A percentile compares a stretch with the other conserved stretches of the same genome.
phyloP scores from a whole-genome alignment of 352 stramenopile species.

The Globisporangium solare region DNA sequence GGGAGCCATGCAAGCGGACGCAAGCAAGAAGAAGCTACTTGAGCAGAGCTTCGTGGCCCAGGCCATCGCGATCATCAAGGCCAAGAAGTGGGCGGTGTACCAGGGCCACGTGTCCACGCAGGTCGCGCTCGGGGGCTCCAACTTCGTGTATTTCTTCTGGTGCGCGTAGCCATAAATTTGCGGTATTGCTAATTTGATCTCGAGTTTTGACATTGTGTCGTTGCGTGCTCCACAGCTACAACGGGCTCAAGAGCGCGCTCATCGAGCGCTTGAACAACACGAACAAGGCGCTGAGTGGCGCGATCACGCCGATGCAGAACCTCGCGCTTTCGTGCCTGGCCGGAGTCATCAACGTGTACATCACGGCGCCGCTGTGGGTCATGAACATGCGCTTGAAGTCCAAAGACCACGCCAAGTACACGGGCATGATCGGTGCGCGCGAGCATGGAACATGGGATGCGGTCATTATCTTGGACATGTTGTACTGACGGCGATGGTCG shows the following conservation, averaged over 20 bases:
- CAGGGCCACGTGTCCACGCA: constrained; percentile 77
- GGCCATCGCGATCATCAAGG: constrained; percentile 43
- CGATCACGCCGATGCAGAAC: constrained; percentile 53
- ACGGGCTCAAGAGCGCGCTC: constrained; percentile 58
- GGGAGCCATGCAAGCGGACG: neutral
- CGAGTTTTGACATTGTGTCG: neutral
- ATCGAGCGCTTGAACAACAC: constrained; percentile 52
- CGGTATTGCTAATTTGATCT: constrained; percentile 15
- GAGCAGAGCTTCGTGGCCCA: constrained; percentile 36
- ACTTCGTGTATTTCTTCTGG: constrained; percentile 90
- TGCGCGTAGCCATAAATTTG: constrained; percentile 18
- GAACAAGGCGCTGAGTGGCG: constrained; percentile 24
- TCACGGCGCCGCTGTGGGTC: constrained; percentile 90
- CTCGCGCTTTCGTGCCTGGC: constrained; percentile 61
- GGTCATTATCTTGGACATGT: no score
- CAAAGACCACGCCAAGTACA: constrained; percentile 66
- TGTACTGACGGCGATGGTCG: no score
- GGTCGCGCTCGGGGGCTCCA: constrained; percentile 65
- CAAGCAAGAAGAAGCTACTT: neutral
- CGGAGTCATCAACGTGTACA: constrained; percentile 86
- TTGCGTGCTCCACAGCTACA: constrained; percentile 31
- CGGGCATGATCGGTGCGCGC: constrained; percentile 24
- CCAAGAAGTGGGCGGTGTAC: constrained; percentile 72
- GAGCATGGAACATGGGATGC: no score
- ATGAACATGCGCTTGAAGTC: constrained; percentile 91